These are phyloP conservation scores for Cyclostephanos tholiformis DNA, from an alignment of 108 stramenopile genomes.

Conservation along the genomic window DNA sequence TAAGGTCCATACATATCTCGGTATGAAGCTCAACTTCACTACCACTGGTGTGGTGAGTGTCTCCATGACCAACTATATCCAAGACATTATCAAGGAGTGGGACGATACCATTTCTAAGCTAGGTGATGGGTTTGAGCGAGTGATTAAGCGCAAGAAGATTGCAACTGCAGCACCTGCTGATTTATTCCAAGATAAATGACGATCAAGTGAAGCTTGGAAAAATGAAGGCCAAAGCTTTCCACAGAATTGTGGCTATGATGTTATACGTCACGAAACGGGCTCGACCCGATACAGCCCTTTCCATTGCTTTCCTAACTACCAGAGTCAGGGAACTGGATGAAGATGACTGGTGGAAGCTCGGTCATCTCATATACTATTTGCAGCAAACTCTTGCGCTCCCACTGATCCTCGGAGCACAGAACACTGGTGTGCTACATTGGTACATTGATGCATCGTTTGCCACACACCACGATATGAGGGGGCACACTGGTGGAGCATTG, in stretches of 20 bases:
- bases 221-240: slow-evolving; percentile 6
- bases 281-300: slow-evolving; percentile 44
- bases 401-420: slow-evolving; percentile 12
- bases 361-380: slow-evolving; percentile 50
- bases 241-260: slow-evolving; percentile 27
- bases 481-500: slow-evolving; percentile 57
- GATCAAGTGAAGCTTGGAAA: slow-evolving; percentile 2
- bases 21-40: slow-evolving; percentile 50
- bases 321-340: slow-evolving; percentile 44
- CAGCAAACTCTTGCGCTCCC: slow-evolving; percentile 32
- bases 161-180: slow-evolving; percentile 3
- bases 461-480: slow-evolving; percentile 40
- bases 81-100: slow-evolving; percentile 24
- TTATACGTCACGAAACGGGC: slow-evolving; percentile 44
- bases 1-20: slow-evolving; percentile 50
- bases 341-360: slow-evolving; percentile 54
- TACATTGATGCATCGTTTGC: slow-evolving; percentile 60
- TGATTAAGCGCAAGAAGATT: neutral
- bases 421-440: slow-evolving; percentile 27
- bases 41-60: slow-evolving; percentile 24
- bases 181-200: slow-evolving; percentile 13
- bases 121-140: neutral
- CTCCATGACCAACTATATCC: slow-evolving; percentile 38
- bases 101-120: neutral
- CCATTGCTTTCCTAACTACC: slow-evolving; percentile 58